Evolutionary conservation across 805 yeast species (phyloP).

Genomic region (Metschnikowia picachoensis): DNA sequence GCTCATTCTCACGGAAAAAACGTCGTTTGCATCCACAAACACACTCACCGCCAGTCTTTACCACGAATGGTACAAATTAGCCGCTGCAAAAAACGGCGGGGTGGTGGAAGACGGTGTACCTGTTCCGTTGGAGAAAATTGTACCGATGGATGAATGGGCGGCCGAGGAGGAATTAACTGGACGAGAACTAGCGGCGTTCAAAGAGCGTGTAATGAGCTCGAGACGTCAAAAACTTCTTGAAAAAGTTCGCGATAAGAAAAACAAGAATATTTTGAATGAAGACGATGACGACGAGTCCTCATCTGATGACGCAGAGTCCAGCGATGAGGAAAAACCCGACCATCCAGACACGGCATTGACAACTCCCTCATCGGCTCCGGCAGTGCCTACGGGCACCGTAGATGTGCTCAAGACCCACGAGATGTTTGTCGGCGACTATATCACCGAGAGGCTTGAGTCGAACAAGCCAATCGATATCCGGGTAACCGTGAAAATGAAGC

Average conservation of each 20-base stretch:
- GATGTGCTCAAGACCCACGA: constrained; percentile 39
- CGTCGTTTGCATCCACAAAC: constrained; percentile 29
- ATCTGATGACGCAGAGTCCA: constrained; percentile 26
- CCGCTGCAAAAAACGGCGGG: constrained; percentile 31
- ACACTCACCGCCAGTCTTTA: constrained; percentile 51
- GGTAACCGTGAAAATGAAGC: constrained; percentile 39
- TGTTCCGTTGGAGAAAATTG: constrained; percentile 46
- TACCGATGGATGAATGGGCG: constrained; percentile 38
- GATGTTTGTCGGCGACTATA: constrained; percentile 37
- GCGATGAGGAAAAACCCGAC: constrained; percentile 3
- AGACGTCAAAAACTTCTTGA: constrained; percentile 41
- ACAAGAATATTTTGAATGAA: constrained; percentile 34
- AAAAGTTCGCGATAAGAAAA: constrained; percentile 40
- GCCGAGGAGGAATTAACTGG: constrained; percentile 50
- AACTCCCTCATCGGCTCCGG: background rate
- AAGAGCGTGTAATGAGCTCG: constrained; percentile 42
- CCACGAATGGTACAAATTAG: constrained; percentile 48
- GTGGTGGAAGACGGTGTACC: constrained; percentile 58
- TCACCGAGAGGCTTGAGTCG: constrained; percentile 35
- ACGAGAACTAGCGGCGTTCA: constrained; percentile 47
- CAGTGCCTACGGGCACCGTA: constrained; percentile 1
- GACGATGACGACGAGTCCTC: constrained; percentile 26
- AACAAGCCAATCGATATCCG: constrained; percentile 54
- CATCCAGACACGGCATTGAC: background rate
- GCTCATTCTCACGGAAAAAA: constrained; percentile 67